Conservation (phyloP, 345 rosid genomes). For the Corchorus olitorius region DNA sequence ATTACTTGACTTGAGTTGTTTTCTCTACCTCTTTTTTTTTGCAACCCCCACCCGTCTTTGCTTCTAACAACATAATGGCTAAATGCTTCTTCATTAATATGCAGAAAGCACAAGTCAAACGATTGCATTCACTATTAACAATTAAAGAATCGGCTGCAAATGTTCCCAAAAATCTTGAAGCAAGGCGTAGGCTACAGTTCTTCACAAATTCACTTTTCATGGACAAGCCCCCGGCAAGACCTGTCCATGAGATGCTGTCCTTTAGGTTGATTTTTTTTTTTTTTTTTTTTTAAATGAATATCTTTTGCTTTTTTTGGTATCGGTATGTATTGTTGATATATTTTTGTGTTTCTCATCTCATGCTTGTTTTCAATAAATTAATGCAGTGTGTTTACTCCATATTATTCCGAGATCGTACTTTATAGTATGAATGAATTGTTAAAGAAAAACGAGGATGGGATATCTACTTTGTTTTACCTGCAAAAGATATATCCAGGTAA, state of each 20-base stretch:
- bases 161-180: slow-evolving; percentile 91
- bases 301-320: slow-evolving; percentile 16
- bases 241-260: slow-evolving; percentile 77
- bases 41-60: background rate
- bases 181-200: slow-evolving; percentile 85
- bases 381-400: slow-evolving; percentile 97
- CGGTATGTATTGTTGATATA: slow-evolving; percentile 14
- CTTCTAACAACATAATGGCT: slow-evolving; percentile 13
- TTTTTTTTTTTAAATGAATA: background rate
- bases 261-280: slow-evolving; percentile 58
- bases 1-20: background rate
- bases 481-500: slow-evolving; percentile 99
- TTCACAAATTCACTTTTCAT: slow-evolving; percentile 97
- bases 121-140: slow-evolving; percentile 79
- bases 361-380: slow-evolving; percentile 12
- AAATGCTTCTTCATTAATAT: slow-evolving; percentile 29
- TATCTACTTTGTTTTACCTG: slow-evolving; percentile 92
- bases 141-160: slow-evolving; percentile 91
- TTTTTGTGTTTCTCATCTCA: slow-evolving; percentile 23
- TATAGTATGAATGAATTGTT: slow-evolving; percentile 89
- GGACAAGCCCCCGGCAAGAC: slow-evolving; percentile 77
- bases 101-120: slow-evolving; percentile 77
- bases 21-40: background rate
- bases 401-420: slow-evolving; percentile 93
- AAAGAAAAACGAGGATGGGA: slow-evolving; percentile 95